These are phyloP conservation scores for Desmodesmus armatus DNA, from an alignment of 139 green algal species.

Conservation along the genomic window DNA sequence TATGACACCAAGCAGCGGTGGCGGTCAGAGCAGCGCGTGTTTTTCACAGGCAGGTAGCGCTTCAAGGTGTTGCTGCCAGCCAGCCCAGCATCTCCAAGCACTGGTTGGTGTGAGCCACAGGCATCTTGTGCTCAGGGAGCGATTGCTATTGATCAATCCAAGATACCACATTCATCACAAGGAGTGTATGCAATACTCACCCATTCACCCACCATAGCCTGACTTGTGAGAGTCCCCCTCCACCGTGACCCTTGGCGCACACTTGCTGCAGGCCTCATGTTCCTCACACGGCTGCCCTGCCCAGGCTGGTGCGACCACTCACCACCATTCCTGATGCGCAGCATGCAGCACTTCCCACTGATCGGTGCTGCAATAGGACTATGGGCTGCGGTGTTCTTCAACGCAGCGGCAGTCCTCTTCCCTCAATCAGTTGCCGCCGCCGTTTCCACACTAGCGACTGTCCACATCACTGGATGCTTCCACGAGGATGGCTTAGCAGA, in stretches of 20 bases:
- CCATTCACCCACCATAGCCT: too few relatives aligned
- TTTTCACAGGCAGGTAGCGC: conserved; percentile 56
- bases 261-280: conserved; percentile 55
- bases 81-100: too few relatives aligned
- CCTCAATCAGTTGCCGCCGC: conserved; percentile 29
- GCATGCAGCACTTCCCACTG: conserved; percentile 58
- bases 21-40: conserved; percentile 54
- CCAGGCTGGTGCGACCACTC: conserved; percentile 65
- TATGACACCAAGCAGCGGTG: neutral
- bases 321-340: conserved; percentile 66
- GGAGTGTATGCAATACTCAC: too few relatives aligned
- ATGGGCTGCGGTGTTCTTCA: conserved; percentile 57
- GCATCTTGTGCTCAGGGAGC: too few relatives aligned
- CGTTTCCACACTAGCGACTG: conserved; percentile 52
- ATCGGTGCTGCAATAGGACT: conserved; percentile 59
- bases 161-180: too few relatives aligned
- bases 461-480: conserved; percentile 68
- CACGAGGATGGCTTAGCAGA: conserved; percentile 70
- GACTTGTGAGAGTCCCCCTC: neutral
- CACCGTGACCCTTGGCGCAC: neutral
- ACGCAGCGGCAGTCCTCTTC: conserved; percentile 51
- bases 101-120: too few relatives aligned
- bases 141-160: too few relatives aligned
- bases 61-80: too few relatives aligned
- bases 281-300: conserved; percentile 65